phyloP scores from a whole-genome alignment of 768 basidiomycete species.

The Collybia sp. region DNA sequence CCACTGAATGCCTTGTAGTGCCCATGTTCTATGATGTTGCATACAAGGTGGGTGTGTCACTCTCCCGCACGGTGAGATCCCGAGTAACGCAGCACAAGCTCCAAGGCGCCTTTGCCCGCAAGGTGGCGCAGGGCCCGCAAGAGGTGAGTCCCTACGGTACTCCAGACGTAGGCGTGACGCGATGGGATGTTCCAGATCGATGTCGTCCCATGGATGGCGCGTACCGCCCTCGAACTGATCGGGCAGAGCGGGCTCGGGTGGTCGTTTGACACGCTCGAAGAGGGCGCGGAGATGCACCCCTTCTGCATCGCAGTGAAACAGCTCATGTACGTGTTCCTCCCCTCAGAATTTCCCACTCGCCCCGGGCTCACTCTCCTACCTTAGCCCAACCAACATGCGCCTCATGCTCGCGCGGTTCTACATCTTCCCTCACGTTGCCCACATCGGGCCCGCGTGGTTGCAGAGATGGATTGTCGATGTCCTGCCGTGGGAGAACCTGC shows the following conservation, averaged over 20 bases:
- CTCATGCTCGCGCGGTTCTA: too few species aligned
- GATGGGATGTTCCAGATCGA: constrained; percentile 13
- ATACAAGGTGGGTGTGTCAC: constrained; percentile 7
- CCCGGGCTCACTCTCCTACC: neutral
- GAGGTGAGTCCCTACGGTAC: constrained; percentile 4
- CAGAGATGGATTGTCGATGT: neutral
- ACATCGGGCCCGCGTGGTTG: too few species aligned
- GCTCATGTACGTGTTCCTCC: constrained; percentile 14
- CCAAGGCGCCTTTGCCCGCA: constrained; percentile 2
- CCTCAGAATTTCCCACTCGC: too few species aligned
- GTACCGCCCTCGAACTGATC: constrained; percentile 11
- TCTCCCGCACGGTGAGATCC: too few species aligned
- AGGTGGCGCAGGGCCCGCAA: constrained; percentile 7
- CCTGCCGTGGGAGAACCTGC: neutral
- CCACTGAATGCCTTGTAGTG: constrained; percentile 3
- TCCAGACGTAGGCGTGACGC: too few species aligned
- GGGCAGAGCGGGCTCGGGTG: constrained; percentile 25
- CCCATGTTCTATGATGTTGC: constrained; percentile 13
- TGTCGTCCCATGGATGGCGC: constrained; percentile 20
- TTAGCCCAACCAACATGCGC: neutral
- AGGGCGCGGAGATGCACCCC: constrained; percentile 17
- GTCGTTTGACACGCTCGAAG: constrained; percentile 22
- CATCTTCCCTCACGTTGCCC: too few species aligned
- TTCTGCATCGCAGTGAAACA: constrained; percentile 21
- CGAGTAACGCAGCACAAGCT: constrained; percentile 4